Percentiles rank a stretch among this genome's conserved stretches.
These are phyloP conservation scores for Torulaspora globosa DNA, from an alignment of 1,139 yeast genomes.

Conservation along the genomic window DNA sequence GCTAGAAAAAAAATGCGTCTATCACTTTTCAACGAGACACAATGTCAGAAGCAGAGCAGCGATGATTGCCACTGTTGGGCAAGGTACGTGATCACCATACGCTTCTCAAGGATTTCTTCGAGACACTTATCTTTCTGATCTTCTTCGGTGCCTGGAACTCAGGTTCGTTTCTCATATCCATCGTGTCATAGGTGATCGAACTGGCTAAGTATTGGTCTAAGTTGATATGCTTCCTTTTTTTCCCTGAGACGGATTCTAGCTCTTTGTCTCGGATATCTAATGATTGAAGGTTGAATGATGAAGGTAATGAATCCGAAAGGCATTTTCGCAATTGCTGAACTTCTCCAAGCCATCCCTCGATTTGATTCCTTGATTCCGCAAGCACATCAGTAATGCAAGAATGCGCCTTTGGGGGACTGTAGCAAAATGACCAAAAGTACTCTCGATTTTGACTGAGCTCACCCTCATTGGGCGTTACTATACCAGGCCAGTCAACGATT, in stretches of 20 bases:
- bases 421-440: slow-evolving; percentile 19
- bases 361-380: slow-evolving; percentile 22
- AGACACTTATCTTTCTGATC: slow-evolving; percentile 34
- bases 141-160: slow-evolving; percentile 20
- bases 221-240: slow-evolving; percentile 27
- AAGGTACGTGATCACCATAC: slow-evolving; percentile 24
- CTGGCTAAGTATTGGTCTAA: slow-evolving; percentile 20
- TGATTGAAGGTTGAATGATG: slow-evolving; percentile 22
- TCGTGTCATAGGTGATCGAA: slow-evolving; percentile 16
- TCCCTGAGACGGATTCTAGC: slow-evolving; percentile 10
- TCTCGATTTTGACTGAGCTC: slow-evolving; percentile 14
- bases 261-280: slow-evolving; percentile 20
- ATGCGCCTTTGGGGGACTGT: slow-evolving; percentile 21
- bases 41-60: background rate
- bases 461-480: slow-evolving; percentile 16
- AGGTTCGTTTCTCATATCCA: slow-evolving; percentile 7
- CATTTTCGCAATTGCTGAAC: slow-evolving; percentile 14
- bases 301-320: slow-evolving; percentile 9
- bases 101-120: slow-evolving; percentile 34
- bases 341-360: slow-evolving; percentile 24
- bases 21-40: background rate
- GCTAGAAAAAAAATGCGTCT: slow-evolving; percentile 3
- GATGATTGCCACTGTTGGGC: background rate
- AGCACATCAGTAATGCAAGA: slow-evolving; percentile 22
- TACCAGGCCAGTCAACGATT: slow-evolving; percentile 22